These are phyloP conservation scores for Linnemannia exigua DNA, from an alignment of 192 early-diverging fungal species.

Conservation along the genomic window DNA sequence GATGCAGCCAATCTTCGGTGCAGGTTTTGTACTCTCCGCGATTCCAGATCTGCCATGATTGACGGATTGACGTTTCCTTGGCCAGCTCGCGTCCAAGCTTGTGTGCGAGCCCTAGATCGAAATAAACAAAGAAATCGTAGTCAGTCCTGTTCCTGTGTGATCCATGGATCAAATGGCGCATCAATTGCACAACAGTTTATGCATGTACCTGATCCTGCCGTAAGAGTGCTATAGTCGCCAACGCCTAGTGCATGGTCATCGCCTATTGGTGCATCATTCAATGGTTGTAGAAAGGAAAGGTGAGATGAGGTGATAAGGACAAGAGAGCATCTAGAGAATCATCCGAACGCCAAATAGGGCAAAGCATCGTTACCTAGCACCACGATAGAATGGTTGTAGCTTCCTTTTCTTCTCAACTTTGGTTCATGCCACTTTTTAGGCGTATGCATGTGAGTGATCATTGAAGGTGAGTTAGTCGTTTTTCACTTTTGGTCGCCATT, in stretches of 20 bases:
- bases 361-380: conserved; percentile 27
- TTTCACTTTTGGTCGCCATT: background rate
- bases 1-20: conserved; percentile 56
- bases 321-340: background rate
- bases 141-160: background rate
- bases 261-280: too few relatives aligned
- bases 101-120: conserved; percentile 32
- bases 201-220: conserved; percentile 33
- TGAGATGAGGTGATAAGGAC: too few relatives aligned
- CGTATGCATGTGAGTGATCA: background rate
- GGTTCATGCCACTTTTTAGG: conserved; percentile 41
- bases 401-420: conserved; percentile 36
- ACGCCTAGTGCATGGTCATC: conserved; percentile 57
- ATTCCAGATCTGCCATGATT: conserved; percentile 55
- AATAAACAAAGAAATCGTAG: background rate
- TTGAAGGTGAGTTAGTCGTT: background rate
- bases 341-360: background rate
- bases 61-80: conserved; percentile 47
- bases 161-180: background rate
- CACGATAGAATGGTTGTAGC: conserved; percentile 47
- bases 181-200: background rate
- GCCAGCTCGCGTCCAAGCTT: conserved; percentile 31
- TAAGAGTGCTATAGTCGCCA: conserved; percentile 43
- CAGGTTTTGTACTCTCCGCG: conserved; percentile 52
- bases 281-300: too few relatives aligned